Evolutionary conservation across 2,329 filamentous ascomycete genomes (phyloP), one percentile per base, ranked within the genome.

Genomic region (Fusarium sp.): DNA sequence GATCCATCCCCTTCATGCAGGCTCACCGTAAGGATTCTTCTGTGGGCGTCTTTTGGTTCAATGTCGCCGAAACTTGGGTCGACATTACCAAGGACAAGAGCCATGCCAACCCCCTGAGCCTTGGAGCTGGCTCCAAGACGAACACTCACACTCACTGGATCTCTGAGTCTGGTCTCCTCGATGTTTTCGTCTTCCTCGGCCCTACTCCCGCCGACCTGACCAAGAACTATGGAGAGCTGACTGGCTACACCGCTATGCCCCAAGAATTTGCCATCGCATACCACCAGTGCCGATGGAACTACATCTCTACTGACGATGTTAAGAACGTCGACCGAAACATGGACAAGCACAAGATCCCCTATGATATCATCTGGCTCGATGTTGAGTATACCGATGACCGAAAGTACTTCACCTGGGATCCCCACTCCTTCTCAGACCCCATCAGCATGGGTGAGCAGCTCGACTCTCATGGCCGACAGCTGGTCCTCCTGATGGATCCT

Each of bases 231-330:
- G 92, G 92, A 71, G 94, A 98, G 81, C 90, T 99, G 54, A 99
- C 96, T 10, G 96, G 96, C 29, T 96, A 92, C 79, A 96, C 95
- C 34, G 92, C 95, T 69, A 90, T 99, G 83, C 96, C 96, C 2
- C 95, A 98, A 79, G 93, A 96, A 73, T 98, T 98, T 78, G 89
- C 96, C 2, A 91, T 99, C 75, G 96, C 91, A 14, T 98, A 98
- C 83, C 96, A 99, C 80, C 96, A 99, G 83, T 98, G 96, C 82
- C 93, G 96, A 77, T 99, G 96, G 96, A 99, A 99, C 85, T 99
- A 99, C 81, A 92, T 98, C 66, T 97, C 94, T 1, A 96, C 98
- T 78, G 95, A 98, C 74, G 96, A 99, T 83, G 95, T 99, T 67
- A 97, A 94, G 82, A 95, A 98, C 79, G 96, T 99, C 47, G 95